Percentiles rank a stretch among this genome's conserved stretches.
These are phyloP conservation scores for Berkeleyomyces basicola DNA, from an alignment of 2,329 filamentous ascomycete genomes.

Conservation along the genomic window DNA sequence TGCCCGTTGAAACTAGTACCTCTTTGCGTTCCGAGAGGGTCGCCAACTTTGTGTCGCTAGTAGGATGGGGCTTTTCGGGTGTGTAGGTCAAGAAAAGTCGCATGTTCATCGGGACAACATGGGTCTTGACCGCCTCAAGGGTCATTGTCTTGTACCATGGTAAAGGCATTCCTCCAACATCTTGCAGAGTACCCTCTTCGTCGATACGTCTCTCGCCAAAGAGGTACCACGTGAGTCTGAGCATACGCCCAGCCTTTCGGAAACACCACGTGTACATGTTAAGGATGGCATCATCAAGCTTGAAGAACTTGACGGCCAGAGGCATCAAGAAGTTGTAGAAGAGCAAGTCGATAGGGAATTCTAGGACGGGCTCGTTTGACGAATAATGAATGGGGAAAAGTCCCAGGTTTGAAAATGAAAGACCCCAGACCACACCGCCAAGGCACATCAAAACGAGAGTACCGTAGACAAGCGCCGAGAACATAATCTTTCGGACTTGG, in stretches of 20 bases:
- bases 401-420: conserved; percentile 47
- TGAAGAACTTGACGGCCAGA: conserved; percentile 65
- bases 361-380: conserved; percentile 77
- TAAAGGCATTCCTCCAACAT: conserved; percentile 30
- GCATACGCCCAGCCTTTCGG: conserved; percentile 58
- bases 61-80: not conserved
- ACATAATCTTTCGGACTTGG: conserved; percentile 88
- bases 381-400: conserved; percentile 89
- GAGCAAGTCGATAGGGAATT: conserved; percentile 84
- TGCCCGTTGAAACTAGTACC: not conserved
- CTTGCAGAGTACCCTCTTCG: conserved; percentile 52
- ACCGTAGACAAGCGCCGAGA: conserved; percentile 90
- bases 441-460: conserved; percentile 83
- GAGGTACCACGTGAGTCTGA: conserved; percentile 81
- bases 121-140: conserved; percentile 25
- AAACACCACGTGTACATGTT: conserved; percentile 95
- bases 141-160: conserved; percentile 22
- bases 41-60: not conserved
- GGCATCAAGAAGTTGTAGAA: conserved; percentile 98
- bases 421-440: conserved; percentile 89
- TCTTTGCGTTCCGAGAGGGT: not conserved
- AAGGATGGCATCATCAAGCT: conserved; percentile 70
- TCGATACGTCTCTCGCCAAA: conserved; percentile 70
- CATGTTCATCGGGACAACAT: conserved; percentile 32
- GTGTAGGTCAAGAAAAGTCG: not conserved